These are phyloP conservation scores for Candida xiaguanensis DNA, from an alignment of 805 yeast genomes.

Conservation along the genomic window DNA sequence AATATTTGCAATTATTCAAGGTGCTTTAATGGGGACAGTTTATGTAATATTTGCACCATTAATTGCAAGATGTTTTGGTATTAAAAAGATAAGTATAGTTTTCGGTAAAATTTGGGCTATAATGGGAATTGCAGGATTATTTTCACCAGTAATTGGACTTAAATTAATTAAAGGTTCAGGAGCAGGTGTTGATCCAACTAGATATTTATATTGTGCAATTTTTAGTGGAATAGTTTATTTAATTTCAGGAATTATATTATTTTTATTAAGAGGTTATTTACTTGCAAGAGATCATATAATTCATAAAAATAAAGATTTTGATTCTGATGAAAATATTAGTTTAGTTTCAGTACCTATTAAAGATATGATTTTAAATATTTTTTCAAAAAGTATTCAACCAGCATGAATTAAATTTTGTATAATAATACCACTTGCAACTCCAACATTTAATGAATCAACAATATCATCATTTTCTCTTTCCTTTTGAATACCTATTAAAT, in stretches of 20 bases:
- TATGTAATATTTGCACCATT: constrained; percentile 55
- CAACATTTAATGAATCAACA: constrained; percentile 83
- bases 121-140: constrained; percentile 47
- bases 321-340: constrained; percentile 7
- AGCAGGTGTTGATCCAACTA: constrained; percentile 33
- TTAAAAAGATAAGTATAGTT: constrained; percentile 46
- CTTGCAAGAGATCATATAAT: constrained; percentile 41
- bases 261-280: constrained; percentile 52
- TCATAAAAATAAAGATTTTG: constrained; percentile 8
- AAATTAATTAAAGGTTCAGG: constrained; percentile 35
- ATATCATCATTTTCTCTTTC: constrained; percentile 23
- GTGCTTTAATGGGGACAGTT: constrained; percentile 57
- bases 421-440: constrained; percentile 81
- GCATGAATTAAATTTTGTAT: constrained; percentile 21
- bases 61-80: constrained; percentile 51
- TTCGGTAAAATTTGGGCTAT: constrained; percentile 52
- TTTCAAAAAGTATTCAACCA: not conserved
- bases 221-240: constrained; percentile 57
- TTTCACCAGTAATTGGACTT: constrained; percentile 60
- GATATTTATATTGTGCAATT: constrained; percentile 50
- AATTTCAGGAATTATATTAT: constrained; percentile 39
- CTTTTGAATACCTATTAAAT: constrained; percentile 39
- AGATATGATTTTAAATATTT: not conserved
- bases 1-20: constrained; percentile 50
- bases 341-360: not conserved